phyloP scores from a whole-genome alignment of 2,329 filamentous ascomycete species.

The Cladosporium austrohemisphaericum region DNA sequence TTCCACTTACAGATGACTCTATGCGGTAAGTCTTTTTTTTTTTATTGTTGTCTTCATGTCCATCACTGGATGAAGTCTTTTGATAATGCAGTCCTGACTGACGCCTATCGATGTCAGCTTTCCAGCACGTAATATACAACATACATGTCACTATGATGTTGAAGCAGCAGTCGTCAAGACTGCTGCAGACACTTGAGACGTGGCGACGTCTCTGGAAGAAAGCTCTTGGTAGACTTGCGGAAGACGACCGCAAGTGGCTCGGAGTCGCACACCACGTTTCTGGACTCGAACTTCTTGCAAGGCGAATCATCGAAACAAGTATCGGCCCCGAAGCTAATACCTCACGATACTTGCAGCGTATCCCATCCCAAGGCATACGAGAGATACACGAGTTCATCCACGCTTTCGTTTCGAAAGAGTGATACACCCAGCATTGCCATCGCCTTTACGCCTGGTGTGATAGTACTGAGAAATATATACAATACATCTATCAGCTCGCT shows the following conservation, averaged over 20 bases:
- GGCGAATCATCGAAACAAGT: background rate
- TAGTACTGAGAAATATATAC: too few species aligned
- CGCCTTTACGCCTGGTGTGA: too few species aligned
- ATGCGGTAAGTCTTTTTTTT: background rate
- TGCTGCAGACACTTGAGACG: background rate
- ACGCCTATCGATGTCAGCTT: background rate
- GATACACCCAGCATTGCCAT: too few species aligned
- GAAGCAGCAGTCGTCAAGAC: background rate
- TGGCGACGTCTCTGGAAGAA: constrained; percentile 7
- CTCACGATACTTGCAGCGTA: constrained; percentile 3
- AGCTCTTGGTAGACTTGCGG: background rate
- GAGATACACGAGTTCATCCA: constrained; percentile 14
- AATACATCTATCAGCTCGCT: too few species aligned
- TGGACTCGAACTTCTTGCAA: background rate
- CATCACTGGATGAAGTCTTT: too few species aligned
- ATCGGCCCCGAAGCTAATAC: background rate
- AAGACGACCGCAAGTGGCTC: constrained; percentile 4
- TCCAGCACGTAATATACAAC: constrained; percentile 14
- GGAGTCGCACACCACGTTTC: constrained; percentile 11
- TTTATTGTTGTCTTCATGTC: too few species aligned
- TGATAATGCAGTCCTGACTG: background rate
- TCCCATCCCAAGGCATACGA: background rate
- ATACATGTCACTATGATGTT: constrained; percentile 7
- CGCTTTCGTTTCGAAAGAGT: background rate
- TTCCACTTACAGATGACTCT: constrained; percentile 3